These are phyloP conservation scores for Schwanniomyces vanrijiae DNA, from an alignment of 805 yeast genomes.

Conservation along the genomic window DNA sequence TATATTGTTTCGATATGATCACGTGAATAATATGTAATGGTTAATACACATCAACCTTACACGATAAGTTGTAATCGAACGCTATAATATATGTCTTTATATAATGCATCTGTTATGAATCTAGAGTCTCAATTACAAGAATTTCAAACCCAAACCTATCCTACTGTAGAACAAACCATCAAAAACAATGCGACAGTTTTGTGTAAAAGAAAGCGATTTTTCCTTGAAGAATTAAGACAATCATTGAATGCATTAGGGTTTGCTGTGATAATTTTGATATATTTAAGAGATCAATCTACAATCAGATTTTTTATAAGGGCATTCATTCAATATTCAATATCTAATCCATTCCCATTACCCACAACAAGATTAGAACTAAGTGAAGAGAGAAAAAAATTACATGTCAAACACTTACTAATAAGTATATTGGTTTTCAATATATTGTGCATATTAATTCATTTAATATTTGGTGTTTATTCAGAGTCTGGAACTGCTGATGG, in stretches of 20 bases:
- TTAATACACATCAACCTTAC: not conserved
- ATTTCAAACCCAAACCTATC: conserved; percentile 29
- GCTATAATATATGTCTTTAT: not conserved
- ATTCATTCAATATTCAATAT: conserved; percentile 25
- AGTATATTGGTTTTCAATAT: conserved; percentile 22
- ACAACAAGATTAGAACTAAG: conserved; percentile 9
- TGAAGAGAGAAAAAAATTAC: conserved; percentile 27
- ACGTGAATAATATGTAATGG: not conserved
- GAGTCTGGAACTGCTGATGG: conserved; percentile 13
- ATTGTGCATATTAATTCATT: conserved; percentile 24
- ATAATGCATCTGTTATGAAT: conserved; percentile 1
- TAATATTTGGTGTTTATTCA: conserved; percentile 25
- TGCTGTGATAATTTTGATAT: conserved; percentile 35
- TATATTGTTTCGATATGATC: not conserved
- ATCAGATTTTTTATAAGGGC: conserved; percentile 26
- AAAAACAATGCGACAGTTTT: conserved; percentile 40
- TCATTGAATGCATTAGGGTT: conserved; percentile 35
- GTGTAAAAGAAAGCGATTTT: conserved; percentile 43
- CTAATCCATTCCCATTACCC: conserved; percentile 27
- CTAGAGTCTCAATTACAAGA: conserved; percentile 22
- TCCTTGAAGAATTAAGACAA: conserved; percentile 34
- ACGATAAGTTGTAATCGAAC: not conserved
- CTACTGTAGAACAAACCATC: conserved; percentile 39
- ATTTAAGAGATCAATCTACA: conserved; percentile 42
- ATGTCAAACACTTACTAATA: conserved; percentile 26